Percentiles rank a stretch among this genome's conserved stretches.
These are phyloP conservation scores for Hemileia vastatrix DNA, from an alignment of 1,284 basidiomycete species.

Conservation along the genomic window DNA sequence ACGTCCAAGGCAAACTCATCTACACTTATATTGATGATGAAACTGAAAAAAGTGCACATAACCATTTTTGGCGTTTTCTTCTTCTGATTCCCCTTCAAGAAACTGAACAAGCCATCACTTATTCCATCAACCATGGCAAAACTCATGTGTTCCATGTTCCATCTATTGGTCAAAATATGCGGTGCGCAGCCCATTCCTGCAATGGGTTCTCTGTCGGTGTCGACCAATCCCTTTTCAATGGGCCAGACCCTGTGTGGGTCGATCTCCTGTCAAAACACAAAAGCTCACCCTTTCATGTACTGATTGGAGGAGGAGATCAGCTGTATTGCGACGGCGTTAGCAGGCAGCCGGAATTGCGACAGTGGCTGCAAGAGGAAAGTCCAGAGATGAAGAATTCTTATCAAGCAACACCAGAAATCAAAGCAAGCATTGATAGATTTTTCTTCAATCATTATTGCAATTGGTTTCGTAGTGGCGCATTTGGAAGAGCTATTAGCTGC, in stretches of 20 bases:
- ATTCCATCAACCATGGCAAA: slow-evolving; percentile 56
- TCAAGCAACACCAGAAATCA: slow-evolving; percentile 63
- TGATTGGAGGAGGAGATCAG: slow-evolving; percentile 59
- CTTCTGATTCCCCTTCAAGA: slow-evolving; percentile 67
- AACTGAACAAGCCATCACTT: slow-evolving; percentile 67
- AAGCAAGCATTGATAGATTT: slow-evolving; percentile 66
- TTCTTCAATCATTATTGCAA: slow-evolving; percentile 43
- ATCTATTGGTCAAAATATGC: slow-evolving; percentile 70
- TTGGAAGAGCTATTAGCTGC: slow-evolving; percentile 76
- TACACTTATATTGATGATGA: no score
- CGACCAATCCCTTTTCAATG: slow-evolving; percentile 54
- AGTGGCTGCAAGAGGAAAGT: slow-evolving; percentile 65
- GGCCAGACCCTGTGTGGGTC: slow-evolving; percentile 64
- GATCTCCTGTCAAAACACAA: slow-evolving; percentile 75
- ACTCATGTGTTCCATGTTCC: slow-evolving; percentile 75
- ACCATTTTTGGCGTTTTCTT: slow-evolving; percentile 95
- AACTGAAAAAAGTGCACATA: no score
- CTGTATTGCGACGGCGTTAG: slow-evolving; percentile 56
- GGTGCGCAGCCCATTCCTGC: slow-evolving; percentile 74
- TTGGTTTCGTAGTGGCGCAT: slow-evolving; percentile 75
- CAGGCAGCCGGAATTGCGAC: slow-evolving; percentile 53
- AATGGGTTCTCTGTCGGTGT: slow-evolving; percentile 52
- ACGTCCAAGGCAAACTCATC: no score
- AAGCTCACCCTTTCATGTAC: slow-evolving; percentile 68
- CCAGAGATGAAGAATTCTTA: slow-evolving; percentile 57